A percentile compares a stretch with the other conserved stretches of the same genome.
These are phyloP conservation scores for Yamadazyma membranifaciens DNA, from an alignment of 1,139 yeast species.

Conservation along the genomic window DNA sequence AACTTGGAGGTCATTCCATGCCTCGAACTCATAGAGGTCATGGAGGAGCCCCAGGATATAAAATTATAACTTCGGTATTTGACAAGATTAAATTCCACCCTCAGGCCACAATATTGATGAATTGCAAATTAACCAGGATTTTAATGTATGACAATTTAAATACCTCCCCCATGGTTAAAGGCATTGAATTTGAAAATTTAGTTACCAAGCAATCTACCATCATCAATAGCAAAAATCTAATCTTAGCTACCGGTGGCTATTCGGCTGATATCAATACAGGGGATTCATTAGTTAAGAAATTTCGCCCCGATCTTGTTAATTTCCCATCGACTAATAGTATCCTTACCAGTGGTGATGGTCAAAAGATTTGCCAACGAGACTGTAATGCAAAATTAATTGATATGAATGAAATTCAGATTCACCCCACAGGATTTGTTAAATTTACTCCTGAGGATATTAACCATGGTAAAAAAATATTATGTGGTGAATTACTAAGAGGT, in stretches of 20 bases:
- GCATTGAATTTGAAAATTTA: constrained; percentile 20
- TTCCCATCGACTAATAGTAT: constrained; percentile 38
- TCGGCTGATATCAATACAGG: constrained; percentile 27
- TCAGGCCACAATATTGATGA: constrained; percentile 21
- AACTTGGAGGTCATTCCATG: constrained; percentile 36
- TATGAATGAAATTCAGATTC: constrained; percentile 39
- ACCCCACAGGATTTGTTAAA: constrained; percentile 40
- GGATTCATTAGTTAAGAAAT: constrained; percentile 23
- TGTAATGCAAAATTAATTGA: constrained; percentile 31
- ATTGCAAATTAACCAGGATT: constrained; percentile 20
- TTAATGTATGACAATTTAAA: constrained; percentile 9
- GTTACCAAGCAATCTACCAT: constrained; percentile 7
- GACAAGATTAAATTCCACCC: constrained; percentile 15
- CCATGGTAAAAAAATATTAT: constrained; percentile 29
- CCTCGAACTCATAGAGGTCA: constrained; percentile 39
- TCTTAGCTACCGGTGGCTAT: constrained; percentile 41
- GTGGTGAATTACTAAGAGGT: constrained; percentile 39
- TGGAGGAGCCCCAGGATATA: constrained; percentile 38
- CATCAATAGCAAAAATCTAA: constrained; percentile 20
- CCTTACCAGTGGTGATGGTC: constrained; percentile 40
- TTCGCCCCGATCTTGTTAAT: constrained; percentile 31
- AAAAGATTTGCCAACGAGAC: constrained; percentile 31
- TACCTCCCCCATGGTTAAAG: constrained; percentile 10
- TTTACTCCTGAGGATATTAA: constrained; percentile 14
- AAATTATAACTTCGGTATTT: constrained; percentile 28